Conservation (phyloP, 495 filamentous ascomycete genomes). For the Neurospora sp. region DNA sequence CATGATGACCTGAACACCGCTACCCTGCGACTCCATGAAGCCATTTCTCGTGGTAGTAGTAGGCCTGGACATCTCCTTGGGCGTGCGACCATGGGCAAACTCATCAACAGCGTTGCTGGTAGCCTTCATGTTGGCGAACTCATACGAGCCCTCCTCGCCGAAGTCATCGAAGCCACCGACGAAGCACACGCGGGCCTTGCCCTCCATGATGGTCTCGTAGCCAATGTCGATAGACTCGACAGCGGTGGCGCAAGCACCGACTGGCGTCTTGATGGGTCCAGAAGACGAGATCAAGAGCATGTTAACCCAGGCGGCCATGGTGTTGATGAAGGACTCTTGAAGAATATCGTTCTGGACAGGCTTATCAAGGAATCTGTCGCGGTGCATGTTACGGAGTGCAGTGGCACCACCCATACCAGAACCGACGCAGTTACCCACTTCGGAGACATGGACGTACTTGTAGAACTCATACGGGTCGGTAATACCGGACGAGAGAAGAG, state of each 20-base stretch:
- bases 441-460: conserved; percentile 96
- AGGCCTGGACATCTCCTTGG: conserved; percentile 93
- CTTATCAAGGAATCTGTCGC: conserved; percentile 91
- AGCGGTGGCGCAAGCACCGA: conserved; percentile 93
- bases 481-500: conserved; percentile 84
- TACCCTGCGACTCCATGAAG: conserved; percentile 99
- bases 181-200: conserved; percentile 92
- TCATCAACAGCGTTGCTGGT: conserved; percentile 96
- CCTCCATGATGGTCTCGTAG: conserved; percentile 94
- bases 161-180: conserved; percentile 99
- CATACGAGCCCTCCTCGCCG: conserved; percentile 96
- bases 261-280: conserved; percentile 96
- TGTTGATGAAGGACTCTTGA: conserved; percentile 99
- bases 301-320: conserved; percentile 99
- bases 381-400: conserved; percentile 95
- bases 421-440: conserved; percentile 96
- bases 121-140: conserved; percentile 99
- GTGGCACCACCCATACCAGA: conserved; percentile 92
- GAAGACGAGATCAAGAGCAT: conserved; percentile 96
- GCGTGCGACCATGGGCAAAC: conserved; percentile 88
- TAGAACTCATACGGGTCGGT: conserved; percentile 99
- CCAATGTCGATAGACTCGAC: conserved; percentile 97
- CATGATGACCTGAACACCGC: conserved; percentile 98
- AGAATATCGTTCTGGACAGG: conserved; percentile 98
- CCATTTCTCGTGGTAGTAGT: conserved; percentile 93